Evolutionary conservation across 2,329 filamentous ascomycete genomes (phyloP).

Genomic region (Colletotrichum horii): DNA sequence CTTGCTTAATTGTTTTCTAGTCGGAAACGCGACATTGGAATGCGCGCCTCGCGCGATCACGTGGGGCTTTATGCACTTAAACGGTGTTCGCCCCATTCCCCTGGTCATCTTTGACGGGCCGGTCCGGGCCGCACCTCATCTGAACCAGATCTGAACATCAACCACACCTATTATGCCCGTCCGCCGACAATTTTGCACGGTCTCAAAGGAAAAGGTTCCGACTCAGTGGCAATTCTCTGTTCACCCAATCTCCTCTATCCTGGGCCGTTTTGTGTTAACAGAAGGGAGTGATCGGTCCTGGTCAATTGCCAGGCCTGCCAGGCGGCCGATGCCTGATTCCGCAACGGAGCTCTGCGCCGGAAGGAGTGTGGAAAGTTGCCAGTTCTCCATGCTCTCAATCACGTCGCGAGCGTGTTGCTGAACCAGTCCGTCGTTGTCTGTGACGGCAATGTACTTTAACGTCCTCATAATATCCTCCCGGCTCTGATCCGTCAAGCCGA

Average conservation of each 20-base stretch:
- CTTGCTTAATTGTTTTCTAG: not conserved
- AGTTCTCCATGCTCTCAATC: conserved; percentile 69
- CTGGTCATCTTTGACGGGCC: not conserved
- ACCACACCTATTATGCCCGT: not conserved
- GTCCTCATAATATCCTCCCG: conserved; percentile 67
- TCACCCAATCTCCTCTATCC: conserved; percentile 68
- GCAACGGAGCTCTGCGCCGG: conserved; percentile 26
- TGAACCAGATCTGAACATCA: not conserved
- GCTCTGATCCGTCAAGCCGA: conserved; percentile 60
- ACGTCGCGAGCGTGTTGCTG: conserved; percentile 70
- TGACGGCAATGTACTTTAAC: conserved; percentile 66
- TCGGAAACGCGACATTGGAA: not conserved
- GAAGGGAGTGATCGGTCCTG: conserved; percentile 6
- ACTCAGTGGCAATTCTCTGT: not conserved
- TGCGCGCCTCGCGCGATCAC: not conserved
- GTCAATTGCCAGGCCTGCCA: conserved; percentile 8
- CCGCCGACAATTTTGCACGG: not conserved
- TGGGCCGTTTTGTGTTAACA: conserved; percentile 31
- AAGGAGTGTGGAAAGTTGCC: conserved; percentile 59
- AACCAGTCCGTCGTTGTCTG: conserved; percentile 73
- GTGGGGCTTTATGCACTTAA: not conserved
- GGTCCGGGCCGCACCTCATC: not conserved
- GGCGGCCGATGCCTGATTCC: not conserved
- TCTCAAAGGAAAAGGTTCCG: not conserved
- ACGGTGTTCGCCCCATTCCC: not conserved